phyloP scores from a whole-genome alignment of 2,329 filamentous ascomycete genomes.

The Arachnomyces sp. region DNA sequence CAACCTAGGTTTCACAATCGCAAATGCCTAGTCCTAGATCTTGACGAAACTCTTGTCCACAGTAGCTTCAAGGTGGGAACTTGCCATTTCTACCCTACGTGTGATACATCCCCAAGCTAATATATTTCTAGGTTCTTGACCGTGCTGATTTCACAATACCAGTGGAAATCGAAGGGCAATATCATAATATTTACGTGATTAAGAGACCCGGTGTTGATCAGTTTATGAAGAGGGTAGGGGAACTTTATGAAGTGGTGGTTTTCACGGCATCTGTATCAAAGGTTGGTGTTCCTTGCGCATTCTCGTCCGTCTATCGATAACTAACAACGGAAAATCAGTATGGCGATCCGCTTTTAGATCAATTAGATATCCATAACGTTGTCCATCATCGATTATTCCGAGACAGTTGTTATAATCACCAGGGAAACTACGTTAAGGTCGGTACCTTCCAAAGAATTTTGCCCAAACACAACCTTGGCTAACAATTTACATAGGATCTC shows the following conservation, averaged over 20 bases:
- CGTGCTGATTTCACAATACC: conserved; percentile 99
- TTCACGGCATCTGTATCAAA: conserved; percentile 98
- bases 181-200: conserved; percentile 98
- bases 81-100: not conserved
- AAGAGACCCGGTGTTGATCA: conserved; percentile 97
- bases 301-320: conserved; percentile 4
- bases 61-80: conserved; percentile 88
- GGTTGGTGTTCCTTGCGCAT: conserved; percentile 44
- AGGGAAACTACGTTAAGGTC: conserved; percentile 95
- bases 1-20: conserved; percentile 71
- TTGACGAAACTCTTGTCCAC: conserved; percentile 95
- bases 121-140: conserved; percentile 66
- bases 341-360: conserved; percentile 89
- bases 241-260: conserved; percentile 96
- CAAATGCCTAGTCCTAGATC: conserved; percentile 90
- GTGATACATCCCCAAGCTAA: conserved; percentile 11
- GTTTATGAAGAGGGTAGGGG: conserved; percentile 97
- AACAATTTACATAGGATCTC: conserved; percentile 55
- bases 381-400: conserved; percentile 94
- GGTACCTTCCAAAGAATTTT: conserved; percentile 6
- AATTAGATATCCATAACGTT: conserved; percentile 93
- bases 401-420: conserved; percentile 98
- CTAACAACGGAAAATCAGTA: conserved; percentile 52
- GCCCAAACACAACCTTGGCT: conserved; percentile 8
- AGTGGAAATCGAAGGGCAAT: conserved; percentile 97